Conservation (phyloP, 495 filamentous ascomycete species). For the Massariosphaeria phaeospora region DNA sequence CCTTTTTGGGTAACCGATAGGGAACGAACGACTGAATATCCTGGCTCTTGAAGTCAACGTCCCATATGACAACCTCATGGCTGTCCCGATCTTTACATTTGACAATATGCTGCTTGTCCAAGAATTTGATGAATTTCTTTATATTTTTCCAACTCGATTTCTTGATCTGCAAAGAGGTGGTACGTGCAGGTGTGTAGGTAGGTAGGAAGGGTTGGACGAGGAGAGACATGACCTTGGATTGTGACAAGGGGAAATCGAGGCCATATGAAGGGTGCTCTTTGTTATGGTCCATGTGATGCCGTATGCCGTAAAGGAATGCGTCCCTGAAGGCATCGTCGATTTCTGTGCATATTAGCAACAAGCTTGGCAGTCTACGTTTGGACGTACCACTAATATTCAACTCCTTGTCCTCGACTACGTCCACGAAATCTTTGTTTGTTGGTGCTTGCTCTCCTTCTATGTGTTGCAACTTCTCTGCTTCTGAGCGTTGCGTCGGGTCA, state of each 20-base stretch:
- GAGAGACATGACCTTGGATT: slow-evolving; percentile 61
- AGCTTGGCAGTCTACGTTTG: background rate
- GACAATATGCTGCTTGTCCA: slow-evolving; percentile 60
- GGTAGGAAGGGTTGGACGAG: slow-evolving; percentile 66
- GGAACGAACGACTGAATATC: slow-evolving; percentile 55
- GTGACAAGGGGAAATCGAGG: slow-evolving; percentile 58
- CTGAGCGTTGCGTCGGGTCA: slow-evolving; percentile 17
- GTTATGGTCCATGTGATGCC: slow-evolving; percentile 50
- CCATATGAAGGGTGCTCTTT: slow-evolving; percentile 50
- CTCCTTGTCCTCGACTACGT: slow-evolving; percentile 45
- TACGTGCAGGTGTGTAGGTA: slow-evolving; percentile 50
- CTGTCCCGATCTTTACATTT: slow-evolving; percentile 64
- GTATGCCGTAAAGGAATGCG: slow-evolving; percentile 63
- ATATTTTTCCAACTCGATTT: slow-evolving; percentile 72
- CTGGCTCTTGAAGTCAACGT: slow-evolving; percentile 60
- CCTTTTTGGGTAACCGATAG: slow-evolving; percentile 58
- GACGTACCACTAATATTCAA: slow-evolving; percentile 55
- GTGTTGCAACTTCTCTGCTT: slow-evolving; percentile 30
- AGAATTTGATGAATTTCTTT: slow-evolving; percentile 66
- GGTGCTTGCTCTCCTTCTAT: slow-evolving; percentile 37
- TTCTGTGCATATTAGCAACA: slow-evolving; percentile 43
- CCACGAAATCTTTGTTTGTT: slow-evolving; percentile 24
- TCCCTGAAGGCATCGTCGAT: slow-evolving; percentile 64
- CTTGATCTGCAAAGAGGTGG: slow-evolving; percentile 62
- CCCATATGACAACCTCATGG: slow-evolving; percentile 60